phyloP scores from a whole-genome alignment of 352 stramenopile genomes.

The Aphanomyces invadans region DNA sequence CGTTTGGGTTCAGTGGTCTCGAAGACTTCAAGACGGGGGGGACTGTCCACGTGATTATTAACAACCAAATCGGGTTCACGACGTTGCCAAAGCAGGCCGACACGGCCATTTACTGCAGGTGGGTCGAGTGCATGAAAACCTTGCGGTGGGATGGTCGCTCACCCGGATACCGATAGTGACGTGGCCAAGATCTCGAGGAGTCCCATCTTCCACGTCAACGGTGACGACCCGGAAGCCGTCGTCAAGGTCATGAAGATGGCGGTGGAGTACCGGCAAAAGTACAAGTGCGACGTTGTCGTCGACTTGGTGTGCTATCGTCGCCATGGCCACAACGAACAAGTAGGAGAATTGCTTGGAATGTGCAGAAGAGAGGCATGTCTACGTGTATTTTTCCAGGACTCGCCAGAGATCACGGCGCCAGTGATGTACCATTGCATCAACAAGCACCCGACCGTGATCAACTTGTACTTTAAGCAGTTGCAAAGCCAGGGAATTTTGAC shows the following conservation, averaged over 20 bases:
- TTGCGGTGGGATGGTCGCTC: no score
- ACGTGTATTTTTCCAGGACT: no score
- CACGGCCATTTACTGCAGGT: conserved; percentile 95
- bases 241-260: conserved; percentile 90
- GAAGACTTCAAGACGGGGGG: conserved; percentile 94
- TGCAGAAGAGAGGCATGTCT: not conserved
- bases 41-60: conserved; percentile 99
- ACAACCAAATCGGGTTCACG: conserved; percentile 99
- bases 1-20: conserved; percentile 82
- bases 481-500: conserved; percentile 45
- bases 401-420: conserved; percentile 79
- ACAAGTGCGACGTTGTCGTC: conserved; percentile 95
- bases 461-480: conserved; percentile 70
- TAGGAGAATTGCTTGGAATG: not conserved
- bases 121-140: no score
- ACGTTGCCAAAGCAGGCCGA: conserved; percentile 95
- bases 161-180: no score
- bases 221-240: conserved; percentile 93
- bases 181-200: conserved; percentile 96
- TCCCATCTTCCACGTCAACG: conserved; percentile 94
- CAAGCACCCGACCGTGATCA: conserved; percentile 71
- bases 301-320: conserved; percentile 98
- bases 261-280: conserved; percentile 84
- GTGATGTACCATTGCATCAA: conserved; percentile 89
- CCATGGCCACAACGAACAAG: conserved; percentile 97